Conservation (phyloP, 1,284 basidiomycete species). For the Cutaneotrichosporon sp. region DNA sequence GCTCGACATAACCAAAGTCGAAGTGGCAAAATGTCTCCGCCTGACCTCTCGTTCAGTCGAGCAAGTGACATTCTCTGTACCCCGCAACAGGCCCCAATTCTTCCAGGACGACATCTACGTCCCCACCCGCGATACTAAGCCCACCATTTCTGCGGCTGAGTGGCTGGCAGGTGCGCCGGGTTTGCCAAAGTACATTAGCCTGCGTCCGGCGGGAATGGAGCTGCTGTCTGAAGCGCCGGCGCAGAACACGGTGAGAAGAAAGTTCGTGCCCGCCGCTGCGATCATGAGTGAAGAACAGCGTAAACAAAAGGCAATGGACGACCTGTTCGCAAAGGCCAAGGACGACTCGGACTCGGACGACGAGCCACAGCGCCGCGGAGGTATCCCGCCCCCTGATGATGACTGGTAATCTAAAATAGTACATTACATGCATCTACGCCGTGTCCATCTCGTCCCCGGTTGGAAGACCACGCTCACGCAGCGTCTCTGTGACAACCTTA, state of each 20-base stretch:
- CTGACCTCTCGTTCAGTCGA: slow-evolving; percentile 53
- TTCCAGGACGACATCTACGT: slow-evolving; percentile 58
- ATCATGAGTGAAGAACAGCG: slow-evolving; percentile 47
- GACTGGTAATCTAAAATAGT: slow-evolving; percentile 28
- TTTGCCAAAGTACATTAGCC: slow-evolving; percentile 24
- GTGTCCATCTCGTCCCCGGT: slow-evolving; percentile 33
- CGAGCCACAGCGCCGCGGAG: slow-evolving; percentile 17
- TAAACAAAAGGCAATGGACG: slow-evolving; percentile 49
- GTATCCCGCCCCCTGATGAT: slow-evolving; percentile 46
- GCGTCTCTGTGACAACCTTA: slow-evolving; percentile 42
- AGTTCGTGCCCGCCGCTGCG: slow-evolving; percentile 46
- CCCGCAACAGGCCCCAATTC: slow-evolving; percentile 54
- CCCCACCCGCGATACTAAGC: slow-evolving; percentile 43
- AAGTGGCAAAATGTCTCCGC: slow-evolving; percentile 51
- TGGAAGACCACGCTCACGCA: slow-evolving; percentile 36
- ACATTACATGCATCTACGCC: slow-evolving; percentile 11
- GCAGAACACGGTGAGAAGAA: slow-evolving; percentile 30
- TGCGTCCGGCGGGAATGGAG: slow-evolving; percentile 52
- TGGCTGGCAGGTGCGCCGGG: slow-evolving; percentile 47
- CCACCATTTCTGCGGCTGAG: slow-evolving; percentile 30
- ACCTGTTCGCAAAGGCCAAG: slow-evolving; percentile 48
- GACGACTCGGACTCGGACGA: slow-evolving; percentile 43
- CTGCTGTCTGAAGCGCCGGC: slow-evolving; percentile 45
- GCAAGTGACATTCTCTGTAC: slow-evolving; percentile 54
- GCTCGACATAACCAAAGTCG: slow-evolving; percentile 53